Evolutionary conservation across 352 stramenopile species (phyloP).

Genomic region (Phytopythium sindhum): DNA sequence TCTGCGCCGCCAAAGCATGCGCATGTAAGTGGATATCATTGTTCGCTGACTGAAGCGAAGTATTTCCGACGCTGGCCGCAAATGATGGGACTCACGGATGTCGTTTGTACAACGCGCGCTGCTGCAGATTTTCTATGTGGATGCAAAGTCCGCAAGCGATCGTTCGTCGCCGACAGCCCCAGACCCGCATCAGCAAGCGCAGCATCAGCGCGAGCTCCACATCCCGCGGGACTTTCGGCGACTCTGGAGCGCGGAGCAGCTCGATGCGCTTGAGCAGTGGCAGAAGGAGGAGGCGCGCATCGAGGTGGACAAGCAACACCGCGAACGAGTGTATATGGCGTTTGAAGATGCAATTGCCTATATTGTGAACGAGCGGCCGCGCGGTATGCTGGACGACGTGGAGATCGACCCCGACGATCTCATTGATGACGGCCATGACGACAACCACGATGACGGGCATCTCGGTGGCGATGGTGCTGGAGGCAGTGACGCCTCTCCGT

Average conservation of each 20-base stretch:
- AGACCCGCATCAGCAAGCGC: conserved; percentile 8
- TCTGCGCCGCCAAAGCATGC: conserved; percentile 34
- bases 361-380: conserved; percentile 65
- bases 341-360: conserved; percentile 76
- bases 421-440: conserved; percentile 67
- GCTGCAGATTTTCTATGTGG: conserved; percentile 1
- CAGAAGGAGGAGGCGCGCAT: conserved; percentile 53
- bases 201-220: conserved; percentile 1
- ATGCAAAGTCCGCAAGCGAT: conserved; percentile 1
- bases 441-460: conserved; percentile 28
- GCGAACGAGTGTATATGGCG: conserved; percentile 54
- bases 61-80: background rate
- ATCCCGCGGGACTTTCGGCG: conserved; percentile 66
- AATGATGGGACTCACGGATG: background rate
- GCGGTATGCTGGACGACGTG: conserved; percentile 43
- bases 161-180: background rate
- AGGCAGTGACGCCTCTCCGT: conserved; percentile 42
- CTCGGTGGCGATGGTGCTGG: conserved; percentile 8
- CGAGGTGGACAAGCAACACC: conserved; percentile 37
- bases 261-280: conserved; percentile 45
- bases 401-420: conserved; percentile 64
- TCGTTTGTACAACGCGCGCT: background rate
- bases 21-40: conserved; percentile 24
- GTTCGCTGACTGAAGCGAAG: too few relatives aligned
- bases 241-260: conserved; percentile 60